Base-by-base conservation (phyloP, 75 land plant species). In the Isoetes taiwanensis region DNA sequence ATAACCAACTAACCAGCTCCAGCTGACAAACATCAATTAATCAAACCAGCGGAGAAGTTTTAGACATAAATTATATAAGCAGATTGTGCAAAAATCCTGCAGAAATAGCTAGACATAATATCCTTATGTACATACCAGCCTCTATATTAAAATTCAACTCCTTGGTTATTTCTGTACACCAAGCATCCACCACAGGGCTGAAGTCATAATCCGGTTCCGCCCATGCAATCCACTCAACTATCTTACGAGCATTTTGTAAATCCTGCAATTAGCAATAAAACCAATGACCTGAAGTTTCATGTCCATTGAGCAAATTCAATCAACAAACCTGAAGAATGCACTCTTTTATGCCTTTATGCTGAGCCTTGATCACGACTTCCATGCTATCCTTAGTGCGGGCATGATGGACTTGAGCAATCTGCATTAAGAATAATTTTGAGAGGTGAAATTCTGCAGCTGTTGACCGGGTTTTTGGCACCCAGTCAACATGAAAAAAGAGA, bases 191-290 rank as follows among this genome's bases (percentile, higher is more conserved):
- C 57, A 91, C 63, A 32, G 95, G 95, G 63, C 68, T 80, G 55
- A 86, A 87, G 64, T 91, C 69, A 67, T 73, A 87, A 32, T 81
- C 82, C 37, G 97, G 97, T 52, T 91, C 97, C 21, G 95, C 97
- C 97, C 97, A 91, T 28, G 94, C 97, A 38, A 91, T 79, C 97
- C 97, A 91, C 52, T 83, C 79, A 57, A 87, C 83, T 33, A 91
- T 79, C 20, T 79, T 52, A 34, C 75, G 94, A 28, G 97, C 94
- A 79, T 87, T 83, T 62, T 81, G 79, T 34, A 91, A 63, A 52
- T 91, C 97, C 97, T 91, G 78, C 42, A 74, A 35, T 42, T n/a
- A 53, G 29, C 60, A 9, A 23, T n/a, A 30, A 20, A 5, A 30
- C n/a, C n/a, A n/a, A n/a, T n/a, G n/a, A n/a, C n/a, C n/a, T n/a